phyloP scores from a whole-genome alignment of 768 basidiomycete species.

The Tricholoma matsutake region DNA sequence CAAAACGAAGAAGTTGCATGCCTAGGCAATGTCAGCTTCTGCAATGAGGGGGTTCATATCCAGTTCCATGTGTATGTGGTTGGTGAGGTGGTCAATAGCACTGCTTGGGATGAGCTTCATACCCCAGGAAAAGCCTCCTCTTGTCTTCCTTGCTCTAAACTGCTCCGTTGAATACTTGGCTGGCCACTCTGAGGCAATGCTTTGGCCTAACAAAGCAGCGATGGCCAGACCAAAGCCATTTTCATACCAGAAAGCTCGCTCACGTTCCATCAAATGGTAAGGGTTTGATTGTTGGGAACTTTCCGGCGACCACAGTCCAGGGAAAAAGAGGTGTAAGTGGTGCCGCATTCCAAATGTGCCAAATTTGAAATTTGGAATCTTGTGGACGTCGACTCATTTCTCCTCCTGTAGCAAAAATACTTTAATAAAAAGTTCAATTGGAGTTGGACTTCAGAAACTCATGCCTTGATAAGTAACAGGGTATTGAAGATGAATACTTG shows the following conservation, averaged over 20 bases:
- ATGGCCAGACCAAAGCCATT: constrained; percentile 24
- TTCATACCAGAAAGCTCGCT: constrained; percentile 20
- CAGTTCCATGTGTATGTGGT: constrained; percentile 12
- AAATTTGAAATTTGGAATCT: constrained; percentile 27
- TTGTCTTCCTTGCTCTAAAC: constrained; percentile 15
- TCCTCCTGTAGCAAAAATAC: not conserved
- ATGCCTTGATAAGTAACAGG: not conserved
- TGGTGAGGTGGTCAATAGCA: constrained; percentile 7
- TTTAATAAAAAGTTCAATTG: not conserved
- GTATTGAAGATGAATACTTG: constrained; percentile 6
- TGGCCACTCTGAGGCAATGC: constrained; percentile 22
- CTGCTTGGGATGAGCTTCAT: constrained; percentile 15
- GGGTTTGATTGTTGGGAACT: not conserved
- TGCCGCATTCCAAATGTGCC: constrained; percentile 17
- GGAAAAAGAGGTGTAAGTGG: constrained; percentile 25
- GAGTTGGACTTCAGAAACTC: not conserved
- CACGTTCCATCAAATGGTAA: constrained; percentile 5
- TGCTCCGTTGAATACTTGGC: constrained; percentile 17
- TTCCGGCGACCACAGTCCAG: constrained; percentile 14
- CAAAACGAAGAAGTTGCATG: constrained; percentile 19
- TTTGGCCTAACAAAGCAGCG: not conserved
- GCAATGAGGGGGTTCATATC: not conserved
- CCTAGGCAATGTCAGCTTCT: constrained; percentile 14
- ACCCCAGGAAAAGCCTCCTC: constrained; percentile 15
- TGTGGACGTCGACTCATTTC: constrained; percentile 14